Evolutionary conservation across 2,329 filamentous ascomycete genomes (phyloP).

Genomic region (Delphinella strobiligena): DNA sequence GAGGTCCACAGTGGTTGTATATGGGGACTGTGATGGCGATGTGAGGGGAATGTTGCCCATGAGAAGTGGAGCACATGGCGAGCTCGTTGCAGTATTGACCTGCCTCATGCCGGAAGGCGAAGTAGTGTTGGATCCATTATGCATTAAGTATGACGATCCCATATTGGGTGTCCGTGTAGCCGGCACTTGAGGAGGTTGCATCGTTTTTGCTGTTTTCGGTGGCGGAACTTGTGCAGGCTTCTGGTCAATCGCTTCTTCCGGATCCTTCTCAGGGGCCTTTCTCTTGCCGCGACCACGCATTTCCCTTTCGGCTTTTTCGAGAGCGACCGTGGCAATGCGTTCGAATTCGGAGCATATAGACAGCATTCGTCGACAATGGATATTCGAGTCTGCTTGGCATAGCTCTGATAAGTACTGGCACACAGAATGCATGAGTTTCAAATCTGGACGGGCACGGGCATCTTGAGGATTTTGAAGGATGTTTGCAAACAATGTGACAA

Average conservation of each 20-base stretch:
- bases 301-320: constrained; percentile 86
- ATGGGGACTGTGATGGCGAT: neutral
- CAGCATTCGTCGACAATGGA: constrained; percentile 86
- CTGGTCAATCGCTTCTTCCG: neutral
- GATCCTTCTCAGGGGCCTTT: constrained; percentile 51
- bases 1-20: too few relatives aligned
- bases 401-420: constrained; percentile 85
- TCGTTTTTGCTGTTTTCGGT: constrained; percentile 9
- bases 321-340: constrained; percentile 77
- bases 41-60: neutral
- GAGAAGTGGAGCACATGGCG: neutral
- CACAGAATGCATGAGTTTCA: constrained; percentile 82
- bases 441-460: constrained; percentile 73
- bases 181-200: constrained; percentile 1
- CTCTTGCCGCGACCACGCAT: constrained; percentile 69
- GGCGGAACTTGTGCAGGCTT: constrained; percentile 18
- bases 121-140: neutral
- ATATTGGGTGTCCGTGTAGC: constrained; percentile 13
- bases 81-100: neutral
- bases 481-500: constrained; percentile 92
- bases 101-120: neutral
- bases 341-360: constrained; percentile 94
- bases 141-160: constrained; percentile 12
- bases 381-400: constrained; percentile 61
- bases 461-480: constrained; percentile 93